Base-by-base conservation (phyloP, 1,139 yeast genomes). In the Nadsonia starkeyi-henricii region DNA sequence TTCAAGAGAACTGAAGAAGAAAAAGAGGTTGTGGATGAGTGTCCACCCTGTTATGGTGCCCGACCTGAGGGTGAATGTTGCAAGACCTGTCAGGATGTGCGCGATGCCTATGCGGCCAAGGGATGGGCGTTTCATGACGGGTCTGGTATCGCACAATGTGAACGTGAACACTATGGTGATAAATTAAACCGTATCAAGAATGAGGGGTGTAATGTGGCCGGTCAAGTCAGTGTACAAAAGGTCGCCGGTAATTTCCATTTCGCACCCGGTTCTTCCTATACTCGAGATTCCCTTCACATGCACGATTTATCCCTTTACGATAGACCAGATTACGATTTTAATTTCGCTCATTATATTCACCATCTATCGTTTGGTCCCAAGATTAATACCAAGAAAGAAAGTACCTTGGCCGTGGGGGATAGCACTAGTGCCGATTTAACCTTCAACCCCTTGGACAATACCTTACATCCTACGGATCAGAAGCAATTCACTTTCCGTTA, bases 121-220 rank as follows among this genome's bases (percentile, higher is more conserved):
- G 79, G 78, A 36, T 91, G 98, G 98, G 91, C 84, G 2, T 89
- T 91, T 64, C 82, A 68, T 58, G 97, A 91, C 62, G 97, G 97
- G 50, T 72, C 74, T 48, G 78, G 84, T 53, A 78, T 91, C 52
- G 85, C 79, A 54, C 97, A 89, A 66, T 91, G 98, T 72, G 96
- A 85, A 61, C 69, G 69, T 9, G 96, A 88, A 63, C 93, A 95
- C 12, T 88, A 85, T 63, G 94, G 85, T 42, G 62, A 69, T 20
- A 70, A 69, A 42, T 66, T 89, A 48, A 73, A 70, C 47, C 74
- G 72, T 17, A 73, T 82, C 57, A 69, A 85, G 51, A 63, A 73
- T 51, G 96, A 89, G 66, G 98, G 98, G 8, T 91, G 98, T 67
- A 74, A 94, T 56, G 72, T 91, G 47, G 75, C 75, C 52, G 98